Evolutionary conservation across 169 alveolate genomes (phyloP), one percentile per base, ranked within the genome.

Genomic region (Cryptosporidium ubiquitum): DNA sequence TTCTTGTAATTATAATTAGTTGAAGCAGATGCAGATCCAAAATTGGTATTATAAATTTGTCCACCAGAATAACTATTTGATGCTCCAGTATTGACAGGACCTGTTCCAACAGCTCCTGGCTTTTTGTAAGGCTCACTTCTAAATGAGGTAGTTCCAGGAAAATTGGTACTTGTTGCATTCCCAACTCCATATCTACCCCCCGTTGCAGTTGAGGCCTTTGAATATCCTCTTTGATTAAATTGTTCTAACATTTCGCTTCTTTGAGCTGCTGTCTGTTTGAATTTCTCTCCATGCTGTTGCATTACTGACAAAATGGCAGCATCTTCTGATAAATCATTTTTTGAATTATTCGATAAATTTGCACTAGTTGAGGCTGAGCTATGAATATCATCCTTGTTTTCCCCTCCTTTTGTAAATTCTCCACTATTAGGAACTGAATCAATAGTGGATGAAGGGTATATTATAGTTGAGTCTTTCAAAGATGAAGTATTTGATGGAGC

Each of bases 211-310:
- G 9, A n/a, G 31, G 44, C 10, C 12, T 69, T 79, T 29, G 37
- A 29, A 39, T 29, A 79, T 16, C 70, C 70, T 29, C 89, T 7
- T 20, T 42, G 35, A n/a, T 79, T 79, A 33, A 79, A 26, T 20
- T 79, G 89, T 47, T 79, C 89, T 33, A 79, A 39, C 42, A 42
- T 42, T 66, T 79, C 89, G 79, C 44, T 79, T 79, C 89, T 79
- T 64, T 79, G 89, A n/a, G 89, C 73, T 18, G 73, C 79, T n/a
- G 73, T 79, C 37, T 79, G 89, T 64, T 64, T 79, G 29, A 79
- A 79, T 31, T 44, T 79, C 42, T 79, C 89, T 3, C 89, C 89
- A 66, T 79, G 89, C 75, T 79, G 89, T 37, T 61, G 89, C 89
- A 79, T 79, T 18, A 79, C 89, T 9, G 69, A 79, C 33, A 79